Base-by-base conservation (phyloP, 2,329 filamentous ascomycete genomes). In the Allantophomopsis lycopodina region DNA sequence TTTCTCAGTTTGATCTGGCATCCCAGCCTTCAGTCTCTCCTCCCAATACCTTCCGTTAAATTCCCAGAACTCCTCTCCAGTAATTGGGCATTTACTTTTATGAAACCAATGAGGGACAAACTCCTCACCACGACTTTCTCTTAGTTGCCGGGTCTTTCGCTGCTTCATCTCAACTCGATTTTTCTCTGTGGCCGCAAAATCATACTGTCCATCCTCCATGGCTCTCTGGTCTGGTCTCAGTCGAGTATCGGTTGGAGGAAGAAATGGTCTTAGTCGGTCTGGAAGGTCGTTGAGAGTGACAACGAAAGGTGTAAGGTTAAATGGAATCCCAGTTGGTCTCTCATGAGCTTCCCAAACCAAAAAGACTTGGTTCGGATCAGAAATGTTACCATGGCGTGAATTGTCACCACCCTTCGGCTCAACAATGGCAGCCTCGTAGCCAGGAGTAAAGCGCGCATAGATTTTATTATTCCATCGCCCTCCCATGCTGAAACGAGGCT, bases 191-290 rank as follows among this genome's bases (percentile, higher is more conserved):
- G 89, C 91, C 1, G 91, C 91, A 43, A 91, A 70, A 53, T 96
- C 89, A 55, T 98, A 98, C 60, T 88, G 76, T n/a, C 89, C 91
- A 45, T 96, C 88, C 58, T 98, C 91, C 91, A 98, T 98, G 2
- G 91, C 91, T 10, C 91, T 73, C 64, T 98, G 91, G 59, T 98
- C 91, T 0, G 91, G 89, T 21, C 91, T 73, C 23, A 94, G 67
- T n/a, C 91, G 73, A 2, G 89, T 94, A 58, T 98, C 91, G 0
- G 91, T 98, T 1, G 91, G 91, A 31, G 91, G 83, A 13, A 98
- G 64, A 62, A 81, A 76, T 4, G 80, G 74, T 38, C 64, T 66
- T 14, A 98, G 69, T n/a, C 73, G 67, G n/a, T 94, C 84, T 40
- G 89, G 82, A 37, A 95, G 70, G 48, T 88, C 85, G 61, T 98